Conservation (phyloP, 2,329 filamentous ascomycete species). For the Aspergillus fumigatus region DNA sequence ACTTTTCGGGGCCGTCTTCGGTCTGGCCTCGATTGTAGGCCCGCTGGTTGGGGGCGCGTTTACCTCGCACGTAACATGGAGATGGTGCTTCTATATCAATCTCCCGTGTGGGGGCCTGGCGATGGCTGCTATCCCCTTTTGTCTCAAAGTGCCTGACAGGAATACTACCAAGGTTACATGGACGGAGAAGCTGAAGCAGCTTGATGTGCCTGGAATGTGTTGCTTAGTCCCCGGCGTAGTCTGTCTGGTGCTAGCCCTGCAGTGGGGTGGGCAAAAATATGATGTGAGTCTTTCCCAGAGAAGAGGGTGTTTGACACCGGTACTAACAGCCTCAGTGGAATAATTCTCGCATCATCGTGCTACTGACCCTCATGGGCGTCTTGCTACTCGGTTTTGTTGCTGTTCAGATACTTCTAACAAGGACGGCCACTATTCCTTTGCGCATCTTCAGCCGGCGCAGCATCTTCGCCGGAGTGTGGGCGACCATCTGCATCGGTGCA, state of each 20-base stretch:
- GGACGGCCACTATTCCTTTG: slow-evolving; percentile 15
- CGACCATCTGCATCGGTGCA: background rate
- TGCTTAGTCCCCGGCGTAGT: background rate
- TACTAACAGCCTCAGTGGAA: background rate
- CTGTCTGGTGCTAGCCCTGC: background rate
- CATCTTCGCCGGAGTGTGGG: slow-evolving; percentile 4
- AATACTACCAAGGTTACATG: background rate
- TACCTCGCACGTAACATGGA: slow-evolving; percentile 18
- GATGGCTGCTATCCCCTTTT: background rate
- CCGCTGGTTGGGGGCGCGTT: slow-evolving; percentile 28
- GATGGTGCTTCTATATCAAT: slow-evolving; percentile 28
- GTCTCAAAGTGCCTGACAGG: background rate
- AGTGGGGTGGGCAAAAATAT: background rate
- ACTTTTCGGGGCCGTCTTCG: slow-evolving; percentile 22
- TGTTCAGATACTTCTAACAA: background rate
- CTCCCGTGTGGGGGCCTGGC: slow-evolving; percentile 14
- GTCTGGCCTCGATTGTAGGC: slow-evolving; percentile 19
- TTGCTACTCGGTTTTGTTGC: background rate
- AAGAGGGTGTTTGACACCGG: too few relatives aligned
- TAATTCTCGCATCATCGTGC: background rate
- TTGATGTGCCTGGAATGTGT: background rate
- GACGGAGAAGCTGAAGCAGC: background rate
- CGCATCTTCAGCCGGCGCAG: slow-evolving; percentile 10
- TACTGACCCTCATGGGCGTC: background rate
- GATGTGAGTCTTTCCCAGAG: background rate